Conservation (phyloP, 306 rosid species). For the Vigna angularis region DNA sequence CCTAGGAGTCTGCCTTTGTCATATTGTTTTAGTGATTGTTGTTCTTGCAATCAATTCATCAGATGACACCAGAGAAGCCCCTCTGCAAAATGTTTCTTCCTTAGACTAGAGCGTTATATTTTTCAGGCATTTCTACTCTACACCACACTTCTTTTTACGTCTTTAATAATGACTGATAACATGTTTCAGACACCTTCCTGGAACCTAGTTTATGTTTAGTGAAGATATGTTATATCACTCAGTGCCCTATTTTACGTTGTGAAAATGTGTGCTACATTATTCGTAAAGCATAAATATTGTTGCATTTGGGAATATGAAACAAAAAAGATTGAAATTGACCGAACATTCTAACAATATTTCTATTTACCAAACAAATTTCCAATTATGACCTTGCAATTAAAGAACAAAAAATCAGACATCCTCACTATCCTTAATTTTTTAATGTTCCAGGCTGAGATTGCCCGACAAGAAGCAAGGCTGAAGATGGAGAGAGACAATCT, state of each 20-base stretch:
- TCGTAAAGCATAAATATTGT: not conserved
- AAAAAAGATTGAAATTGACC: not conserved
- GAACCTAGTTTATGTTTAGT: not conserved
- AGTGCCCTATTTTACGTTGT: not conserved
- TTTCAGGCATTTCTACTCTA: not conserved
- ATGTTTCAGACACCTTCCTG: not conserved
- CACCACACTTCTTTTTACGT: not conserved
- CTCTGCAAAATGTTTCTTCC: not conserved
- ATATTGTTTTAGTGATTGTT: not conserved
- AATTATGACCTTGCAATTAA: not conserved
- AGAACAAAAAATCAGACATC: not conserved
- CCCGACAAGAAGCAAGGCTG: slow-evolving; percentile 91
- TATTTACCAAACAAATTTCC: not conserved
- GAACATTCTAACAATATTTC: not conserved
- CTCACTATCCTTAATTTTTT: slow-evolving; percentile 9
- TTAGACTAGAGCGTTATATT: not conserved
- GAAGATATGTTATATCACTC: not conserved
- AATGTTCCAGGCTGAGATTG: slow-evolving; percentile 77
- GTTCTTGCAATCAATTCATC: not conserved
- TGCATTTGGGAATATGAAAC: not conserved
- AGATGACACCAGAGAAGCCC: not conserved
- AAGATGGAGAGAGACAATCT: slow-evolving; percentile 97
- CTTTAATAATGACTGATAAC: not conserved
- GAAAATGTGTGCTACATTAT: not conserved
- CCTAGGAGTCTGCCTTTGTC: not conserved